Evolutionary conservation across 495 filamentous ascomycete species (phyloP), one percentile per base, ranked within the genome.

Genomic region (Penicillium samsonianum): DNA sequence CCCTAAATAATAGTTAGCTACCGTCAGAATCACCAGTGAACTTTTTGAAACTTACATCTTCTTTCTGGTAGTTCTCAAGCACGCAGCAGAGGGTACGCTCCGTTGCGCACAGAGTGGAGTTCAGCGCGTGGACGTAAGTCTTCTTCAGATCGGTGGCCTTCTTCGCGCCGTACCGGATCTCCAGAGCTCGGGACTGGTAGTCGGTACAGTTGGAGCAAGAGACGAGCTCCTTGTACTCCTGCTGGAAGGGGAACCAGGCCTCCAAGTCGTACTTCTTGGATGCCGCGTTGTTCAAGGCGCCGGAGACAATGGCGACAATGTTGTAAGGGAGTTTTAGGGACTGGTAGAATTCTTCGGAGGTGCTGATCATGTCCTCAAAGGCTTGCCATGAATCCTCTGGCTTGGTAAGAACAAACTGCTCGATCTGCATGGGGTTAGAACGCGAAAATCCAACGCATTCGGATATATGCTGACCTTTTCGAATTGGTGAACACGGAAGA

Each of bases 401-500:
- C 64, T 96, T 91, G 17, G 91, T 92, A 62, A 97, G 80, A 60
- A 96, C 82, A 63, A 98, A 98, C 78, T 98, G 93, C 69, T 98
- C 92, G 47, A 96, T 82, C 85, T 89, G 43, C 31, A 46, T 17
- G 4, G 33, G 23, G 12, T 9, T 42, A 37, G 23, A 14, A 46
- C 20, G 23, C 23, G 28, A 25, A 26, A 38, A 38, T 17, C 12
- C 0, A 22, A 19, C 5, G 14, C 4, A 11, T 5, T 23, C 26
- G 12, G 12, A 55, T 14, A 23, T 43, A 19, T 56, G 33, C 62
- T 64, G 38, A 86, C 85, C 86, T 98, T 98, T 73, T 97, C 94
- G 67, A 98, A 98, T 68, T 98, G 93, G 74, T 98, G 94, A 40
- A 98, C 92, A 64, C 94, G 87, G 81, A 97, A 98, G 61, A 98